A percentile compares a stretch with the other conserved stretches of the same genome.
These are phyloP conservation scores for Furcasterigmium sp. DNA, from an alignment of 2,329 filamentous ascomycete genomes.

Conservation along the genomic window DNA sequence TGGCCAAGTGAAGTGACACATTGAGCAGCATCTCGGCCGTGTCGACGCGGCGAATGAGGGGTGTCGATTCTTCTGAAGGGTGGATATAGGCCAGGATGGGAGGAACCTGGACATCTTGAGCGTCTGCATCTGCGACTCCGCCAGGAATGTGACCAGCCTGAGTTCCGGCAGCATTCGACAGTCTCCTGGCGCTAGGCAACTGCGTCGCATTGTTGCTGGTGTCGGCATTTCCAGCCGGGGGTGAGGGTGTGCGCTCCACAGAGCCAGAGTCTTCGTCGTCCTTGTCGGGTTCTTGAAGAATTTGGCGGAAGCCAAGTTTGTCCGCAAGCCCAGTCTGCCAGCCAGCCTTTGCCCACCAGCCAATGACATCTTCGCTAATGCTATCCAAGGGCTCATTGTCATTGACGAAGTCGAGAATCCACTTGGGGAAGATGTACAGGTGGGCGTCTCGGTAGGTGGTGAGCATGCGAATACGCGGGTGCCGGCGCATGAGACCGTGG, in stretches of 20 bases:
- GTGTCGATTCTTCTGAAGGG: conserved; percentile 43
- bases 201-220: conserved; percentile 1
- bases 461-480: conserved; percentile 73
- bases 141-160: conserved; percentile 3
- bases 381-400: conserved; percentile 79
- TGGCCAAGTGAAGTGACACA: conserved; percentile 81
- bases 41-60: conserved; percentile 82
- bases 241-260: conserved; percentile 20
- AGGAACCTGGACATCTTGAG: conserved; percentile 43
- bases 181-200: conserved; percentile 1
- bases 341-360: conserved; percentile 91
- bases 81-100: conserved; percentile 81
- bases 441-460: conserved; percentile 86
- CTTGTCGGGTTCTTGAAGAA: conserved; percentile 42
- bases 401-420: conserved; percentile 80
- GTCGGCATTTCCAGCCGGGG: conserved; percentile 9
- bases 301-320: conserved; percentile 68
- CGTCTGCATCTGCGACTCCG: conserved; percentile 16
- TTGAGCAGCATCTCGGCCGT: conserved; percentile 76
- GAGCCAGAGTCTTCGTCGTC: conserved; percentile 31
- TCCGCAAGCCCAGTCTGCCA: conserved; percentile 81
- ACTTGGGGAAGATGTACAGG: conserved; percentile 89
- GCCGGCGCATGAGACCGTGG: conserved; percentile 67
- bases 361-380: conserved; percentile 84
- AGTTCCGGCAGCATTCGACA: not conserved